Conservation (phyloP, 1,284 basidiomycete species). For the Boletus smithii region DNA sequence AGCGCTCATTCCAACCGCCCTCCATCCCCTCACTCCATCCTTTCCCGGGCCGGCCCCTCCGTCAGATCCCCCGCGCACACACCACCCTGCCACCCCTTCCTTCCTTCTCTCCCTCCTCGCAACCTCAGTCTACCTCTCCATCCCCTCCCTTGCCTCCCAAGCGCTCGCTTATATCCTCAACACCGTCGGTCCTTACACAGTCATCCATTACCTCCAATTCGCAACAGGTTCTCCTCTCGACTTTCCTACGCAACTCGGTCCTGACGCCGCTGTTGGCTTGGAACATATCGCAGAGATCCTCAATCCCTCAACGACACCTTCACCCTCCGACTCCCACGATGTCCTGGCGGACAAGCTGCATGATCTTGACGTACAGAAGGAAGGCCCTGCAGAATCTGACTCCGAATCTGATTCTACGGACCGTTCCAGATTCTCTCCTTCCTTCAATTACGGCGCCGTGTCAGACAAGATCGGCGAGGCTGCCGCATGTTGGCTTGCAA, state of each 20-base stretch:
- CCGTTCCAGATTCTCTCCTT: conserved; percentile 16
- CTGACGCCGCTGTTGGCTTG: conserved; percentile 62
- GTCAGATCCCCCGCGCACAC: conserved; percentile 41
- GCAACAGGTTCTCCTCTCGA: conserved; percentile 75
- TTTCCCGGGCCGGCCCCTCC: conserved; percentile 42
- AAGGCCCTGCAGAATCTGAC: conserved; percentile 38
- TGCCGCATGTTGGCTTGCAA: conserved; percentile 81
- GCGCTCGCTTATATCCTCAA: conserved; percentile 69
- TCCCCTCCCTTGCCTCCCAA: conserved; percentile 74
- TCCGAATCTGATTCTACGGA: conserved; percentile 25
- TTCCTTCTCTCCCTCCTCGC: conserved; percentile 86
- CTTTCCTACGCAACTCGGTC: conserved; percentile 44
- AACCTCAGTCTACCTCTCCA: conserved; percentile 82
- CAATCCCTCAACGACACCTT: conserved; percentile 4
- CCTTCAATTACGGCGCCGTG: conserved; percentile 75
- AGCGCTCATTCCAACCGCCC: conserved; percentile 60
- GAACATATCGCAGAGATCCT: conserved; percentile 62
- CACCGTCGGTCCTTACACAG: conserved; percentile 79
- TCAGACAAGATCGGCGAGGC: conserved; percentile 91
- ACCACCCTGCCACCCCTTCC: conserved; percentile 76
- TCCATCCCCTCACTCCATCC: conserved; percentile 66
- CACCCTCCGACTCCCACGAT: conserved; percentile 19
- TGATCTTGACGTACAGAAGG: conserved; percentile 33
- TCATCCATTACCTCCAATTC: conserved; percentile 78
- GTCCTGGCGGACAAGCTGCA: conserved; percentile 29